A percentile compares a stretch with the other conserved stretches of the same genome.
Evolutionary conservation across 257 asterid species (phyloP).

Genomic region (Solanum medicagineum): DNA sequence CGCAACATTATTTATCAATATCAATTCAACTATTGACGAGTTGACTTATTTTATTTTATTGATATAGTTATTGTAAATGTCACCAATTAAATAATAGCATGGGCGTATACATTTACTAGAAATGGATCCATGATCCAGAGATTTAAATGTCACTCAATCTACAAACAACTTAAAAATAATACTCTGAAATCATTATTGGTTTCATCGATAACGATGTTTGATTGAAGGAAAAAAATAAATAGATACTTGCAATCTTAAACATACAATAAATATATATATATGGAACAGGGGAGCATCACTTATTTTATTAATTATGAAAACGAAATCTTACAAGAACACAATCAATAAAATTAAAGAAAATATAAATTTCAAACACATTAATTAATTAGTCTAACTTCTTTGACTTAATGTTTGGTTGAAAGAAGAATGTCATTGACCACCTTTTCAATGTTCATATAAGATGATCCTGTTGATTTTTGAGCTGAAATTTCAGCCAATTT

Average conservation of each 20-base stretch:
- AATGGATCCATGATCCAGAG: background rate
- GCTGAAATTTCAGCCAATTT: background rate
- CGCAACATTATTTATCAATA: background rate
- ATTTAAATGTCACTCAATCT: background rate
- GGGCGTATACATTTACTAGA: background rate
- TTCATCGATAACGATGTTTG: background rate
- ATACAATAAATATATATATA: background rate
- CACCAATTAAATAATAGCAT: background rate
- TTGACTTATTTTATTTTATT: background rate
- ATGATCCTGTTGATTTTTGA: background rate
- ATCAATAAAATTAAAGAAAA: background rate
- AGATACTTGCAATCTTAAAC: background rate
- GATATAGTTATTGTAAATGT: background rate
- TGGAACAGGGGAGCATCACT: background rate
- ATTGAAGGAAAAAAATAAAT: background rate
- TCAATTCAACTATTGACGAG: background rate
- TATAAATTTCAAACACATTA: background rate
- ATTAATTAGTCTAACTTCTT: background rate
- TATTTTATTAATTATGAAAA: background rate
- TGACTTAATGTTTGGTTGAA: background rate
- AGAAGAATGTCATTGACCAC: background rate
- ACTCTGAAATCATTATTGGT: background rate
- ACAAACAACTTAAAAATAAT: background rate
- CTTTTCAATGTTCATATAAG: background rate
- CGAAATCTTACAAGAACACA: background rate